These are phyloP conservation scores for Ustilago xerochloae DNA, from an alignment of 1,284 basidiomycete genomes.

Conservation along the genomic window DNA sequence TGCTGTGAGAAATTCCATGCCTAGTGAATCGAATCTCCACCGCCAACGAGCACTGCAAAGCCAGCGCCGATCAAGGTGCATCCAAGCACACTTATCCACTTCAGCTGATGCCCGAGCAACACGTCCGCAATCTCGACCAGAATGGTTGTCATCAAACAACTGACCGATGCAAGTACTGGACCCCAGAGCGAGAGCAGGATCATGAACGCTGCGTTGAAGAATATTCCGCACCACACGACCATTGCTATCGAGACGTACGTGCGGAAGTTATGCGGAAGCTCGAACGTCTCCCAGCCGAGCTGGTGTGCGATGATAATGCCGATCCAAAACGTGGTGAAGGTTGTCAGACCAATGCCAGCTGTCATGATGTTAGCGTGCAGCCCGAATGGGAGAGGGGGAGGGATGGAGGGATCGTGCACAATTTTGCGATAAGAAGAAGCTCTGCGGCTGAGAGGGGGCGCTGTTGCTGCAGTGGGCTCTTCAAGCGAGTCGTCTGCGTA, in stretches of 20 bases:
- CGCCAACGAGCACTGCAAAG: constrained; percentile 56
- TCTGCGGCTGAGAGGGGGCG: constrained; percentile 17
- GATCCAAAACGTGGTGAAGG: constrained; percentile 58
- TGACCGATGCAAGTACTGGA: constrained; percentile 64
- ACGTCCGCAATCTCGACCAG: constrained; percentile 60
- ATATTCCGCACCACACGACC: constrained; percentile 57
- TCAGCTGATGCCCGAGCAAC: constrained; percentile 54
- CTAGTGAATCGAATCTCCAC: constrained; percentile 40
- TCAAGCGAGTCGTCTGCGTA: constrained; percentile 10
- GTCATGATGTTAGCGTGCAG: constrained; percentile 66
- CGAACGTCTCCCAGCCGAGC: constrained; percentile 57
- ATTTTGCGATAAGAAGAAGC: constrained; percentile 28
- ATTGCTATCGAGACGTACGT: constrained; percentile 42
- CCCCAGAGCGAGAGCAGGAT: constrained; percentile 66
- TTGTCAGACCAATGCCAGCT: constrained; percentile 62
- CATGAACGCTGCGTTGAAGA: constrained; percentile 66
- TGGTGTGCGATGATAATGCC: constrained; percentile 54
- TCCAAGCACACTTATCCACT: constrained; percentile 57
- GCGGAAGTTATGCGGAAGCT: constrained; percentile 51
- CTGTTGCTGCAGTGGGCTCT: constrained; percentile 3
- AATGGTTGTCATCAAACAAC: constrained; percentile 64
- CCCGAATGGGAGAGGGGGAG: constrained; percentile 65
- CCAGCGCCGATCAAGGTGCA: constrained; percentile 60
- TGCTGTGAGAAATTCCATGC: background rate
- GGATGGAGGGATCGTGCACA: constrained; percentile 36